Percentiles rank a stretch among this genome's conserved stretches.
phyloP scores from a whole-genome alignment of 2,329 filamentous ascomycete genomes.

The Diaporthe ilicicola region DNA sequence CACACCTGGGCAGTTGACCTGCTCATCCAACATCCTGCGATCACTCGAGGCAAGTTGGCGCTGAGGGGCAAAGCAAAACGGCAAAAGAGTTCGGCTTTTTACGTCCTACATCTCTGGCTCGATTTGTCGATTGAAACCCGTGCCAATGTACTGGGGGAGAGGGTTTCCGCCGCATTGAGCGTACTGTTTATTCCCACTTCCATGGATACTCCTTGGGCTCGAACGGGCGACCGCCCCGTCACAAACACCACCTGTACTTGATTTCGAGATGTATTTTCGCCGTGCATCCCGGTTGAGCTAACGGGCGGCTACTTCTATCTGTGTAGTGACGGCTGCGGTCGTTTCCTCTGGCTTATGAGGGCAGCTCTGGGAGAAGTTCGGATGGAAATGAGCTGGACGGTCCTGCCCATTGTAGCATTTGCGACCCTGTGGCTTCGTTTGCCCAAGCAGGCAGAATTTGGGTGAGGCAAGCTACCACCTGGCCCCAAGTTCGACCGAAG shows the following conservation, averaged over 20 bases:
- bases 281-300: background rate
- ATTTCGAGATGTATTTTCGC: background rate
- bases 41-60: background rate
- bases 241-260: background rate
- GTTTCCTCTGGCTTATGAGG: background rate
- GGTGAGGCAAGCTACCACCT: background rate
- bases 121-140: background rate
- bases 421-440: background rate
- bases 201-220: background rate
- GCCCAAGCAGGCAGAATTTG: background rate
- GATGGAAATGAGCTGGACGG: background rate
- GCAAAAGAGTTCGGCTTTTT: background rate
- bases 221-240: background rate
- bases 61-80: background rate
- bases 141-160: background rate
- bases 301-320: background rate
- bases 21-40: background rate
- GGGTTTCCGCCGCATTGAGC: background rate
- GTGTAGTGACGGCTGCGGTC: background rate
- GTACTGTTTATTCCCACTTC: background rate
- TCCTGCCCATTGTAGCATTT: no score
- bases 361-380: background rate
- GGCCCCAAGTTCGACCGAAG: background rate
- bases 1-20: background rate
- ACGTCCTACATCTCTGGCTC: background rate